Percentiles rank a stretch among this genome's conserved stretches.
phyloP scores from a whole-genome alignment of 352 stramenopile species.

The Phytophthora aleatoria region DNA sequence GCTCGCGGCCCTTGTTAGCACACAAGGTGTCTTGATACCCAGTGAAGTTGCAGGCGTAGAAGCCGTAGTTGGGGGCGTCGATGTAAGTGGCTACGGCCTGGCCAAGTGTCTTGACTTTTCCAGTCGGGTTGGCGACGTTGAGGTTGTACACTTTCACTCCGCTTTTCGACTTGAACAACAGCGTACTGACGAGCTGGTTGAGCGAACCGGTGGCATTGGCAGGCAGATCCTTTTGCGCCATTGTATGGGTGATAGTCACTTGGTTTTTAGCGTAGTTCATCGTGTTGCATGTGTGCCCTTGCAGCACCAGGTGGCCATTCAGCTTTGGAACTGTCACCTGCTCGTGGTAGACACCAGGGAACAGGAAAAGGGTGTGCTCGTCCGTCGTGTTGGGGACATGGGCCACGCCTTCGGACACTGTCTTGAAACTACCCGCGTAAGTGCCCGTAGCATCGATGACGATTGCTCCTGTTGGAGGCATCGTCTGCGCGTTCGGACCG shows the following conservation, averaged over 20 bases:
- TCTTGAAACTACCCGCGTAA: conserved; percentile 17
- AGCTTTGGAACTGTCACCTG: conserved; percentile 20
- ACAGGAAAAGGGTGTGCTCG: conserved; percentile 18
- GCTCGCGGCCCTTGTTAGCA: conserved; percentile 15
- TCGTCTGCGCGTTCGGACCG: conserved; percentile 9
- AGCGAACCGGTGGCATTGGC: not conserved
- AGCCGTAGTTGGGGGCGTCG: not conserved
- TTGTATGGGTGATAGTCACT: conserved; percentile 19
- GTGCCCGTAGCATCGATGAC: conserved; percentile 18
- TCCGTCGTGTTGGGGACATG: conserved; percentile 26
- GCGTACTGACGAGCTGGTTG: conserved; percentile 18
- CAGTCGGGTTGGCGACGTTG: conserved; percentile 12
- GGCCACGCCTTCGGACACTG: conserved; percentile 8
- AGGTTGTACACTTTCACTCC: conserved; percentile 26
- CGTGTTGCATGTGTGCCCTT: conserved; percentile 24
- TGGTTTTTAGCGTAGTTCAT: conserved; percentile 20
- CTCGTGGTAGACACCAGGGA: conserved; percentile 20
- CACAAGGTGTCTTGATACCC: conserved; percentile 17
- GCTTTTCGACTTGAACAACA: conserved; percentile 17
- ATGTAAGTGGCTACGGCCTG: not conserved
- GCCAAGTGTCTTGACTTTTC: not conserved
- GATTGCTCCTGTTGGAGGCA: conserved; percentile 9
- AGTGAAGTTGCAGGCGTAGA: conserved; percentile 25
- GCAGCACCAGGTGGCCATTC: conserved; percentile 13
- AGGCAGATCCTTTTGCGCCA: conserved; percentile 15